Evolutionary conservation across 73 alveolate genomes (phyloP).

Genomic region (Stentor roeselii): DNA sequence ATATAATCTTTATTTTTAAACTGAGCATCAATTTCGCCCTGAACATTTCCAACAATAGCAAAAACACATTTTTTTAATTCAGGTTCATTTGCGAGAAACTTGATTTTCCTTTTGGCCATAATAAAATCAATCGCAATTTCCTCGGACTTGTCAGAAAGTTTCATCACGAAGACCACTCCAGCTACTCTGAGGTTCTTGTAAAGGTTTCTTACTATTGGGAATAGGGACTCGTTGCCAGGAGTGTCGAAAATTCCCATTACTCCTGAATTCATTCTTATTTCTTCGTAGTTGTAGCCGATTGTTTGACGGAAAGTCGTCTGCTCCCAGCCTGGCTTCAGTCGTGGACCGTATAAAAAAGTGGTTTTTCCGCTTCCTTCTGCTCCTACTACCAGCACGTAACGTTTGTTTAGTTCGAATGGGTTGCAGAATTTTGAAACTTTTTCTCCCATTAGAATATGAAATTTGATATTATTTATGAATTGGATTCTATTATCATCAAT

Average conservation of each 20-base stretch:
- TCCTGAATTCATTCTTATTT: not conserved
- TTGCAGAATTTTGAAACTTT: not conserved
- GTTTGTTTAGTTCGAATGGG: not conserved
- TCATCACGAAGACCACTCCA: not conserved
- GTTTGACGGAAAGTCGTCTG: not conserved
- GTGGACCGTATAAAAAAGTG: not conserved
- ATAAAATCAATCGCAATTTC: constrained; percentile 3
- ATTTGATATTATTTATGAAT: too few species aligned
- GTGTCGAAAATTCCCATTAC: constrained; percentile 4
- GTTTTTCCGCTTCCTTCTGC: constrained; percentile 25
- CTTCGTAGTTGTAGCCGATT: constrained; percentile 15
- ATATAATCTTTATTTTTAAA: not conserved
- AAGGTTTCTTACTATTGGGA: not conserved
- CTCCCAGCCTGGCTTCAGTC: constrained; percentile 27
- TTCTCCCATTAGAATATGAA: not conserved
- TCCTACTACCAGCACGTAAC: constrained; percentile 18
- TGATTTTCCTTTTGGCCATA: constrained; percentile 5
- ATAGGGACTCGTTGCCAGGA: constrained; percentile 15
- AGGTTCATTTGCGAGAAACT: constrained; percentile 4
- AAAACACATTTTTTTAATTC: constrained; percentile 6
- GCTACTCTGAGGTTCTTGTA: not conserved
- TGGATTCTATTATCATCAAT: not conserved
- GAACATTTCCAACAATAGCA: not conserved
- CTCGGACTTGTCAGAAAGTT: not conserved
- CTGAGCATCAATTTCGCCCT: constrained; percentile 4